These are phyloP conservation scores for Thelonectria blattea DNA, from an alignment of 2,329 filamentous ascomycete species.

Conservation along the genomic window DNA sequence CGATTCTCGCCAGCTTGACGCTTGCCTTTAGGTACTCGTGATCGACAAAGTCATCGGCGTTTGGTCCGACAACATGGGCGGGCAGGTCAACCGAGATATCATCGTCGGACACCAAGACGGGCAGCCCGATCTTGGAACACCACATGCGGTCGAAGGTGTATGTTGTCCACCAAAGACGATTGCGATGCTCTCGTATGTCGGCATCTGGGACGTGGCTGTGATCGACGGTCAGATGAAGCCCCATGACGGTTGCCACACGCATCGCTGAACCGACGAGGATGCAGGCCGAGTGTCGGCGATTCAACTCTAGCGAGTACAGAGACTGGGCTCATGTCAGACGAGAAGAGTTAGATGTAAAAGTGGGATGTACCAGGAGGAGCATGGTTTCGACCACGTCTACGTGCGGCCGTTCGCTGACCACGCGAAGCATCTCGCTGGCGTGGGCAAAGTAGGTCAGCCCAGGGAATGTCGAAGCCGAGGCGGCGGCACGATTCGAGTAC, in stretches of 20 bases:
- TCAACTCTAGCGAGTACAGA: slow-evolving; percentile 17
- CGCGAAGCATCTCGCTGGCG: slow-evolving; percentile 8
- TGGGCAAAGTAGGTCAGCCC: slow-evolving; percentile 19
- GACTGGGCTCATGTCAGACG: neutral
- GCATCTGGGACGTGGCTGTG: slow-evolving; percentile 10
- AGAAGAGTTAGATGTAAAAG: no score
- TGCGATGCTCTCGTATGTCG: slow-evolving; percentile 17
- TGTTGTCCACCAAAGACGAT: slow-evolving; percentile 22
- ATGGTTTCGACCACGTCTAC: slow-evolving; percentile 15
- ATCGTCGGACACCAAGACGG: neutral
- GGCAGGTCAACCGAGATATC: slow-evolving; percentile 11
- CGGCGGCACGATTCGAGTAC: neutral
- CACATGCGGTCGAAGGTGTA: slow-evolving; percentile 17
- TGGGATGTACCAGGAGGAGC: slow-evolving; percentile 4
- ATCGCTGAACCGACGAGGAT: slow-evolving; percentile 17
- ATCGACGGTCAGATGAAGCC: slow-evolving; percentile 21
- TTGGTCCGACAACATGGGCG: neutral
- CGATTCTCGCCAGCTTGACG: slow-evolving; percentile 5
- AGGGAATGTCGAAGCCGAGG: slow-evolving; percentile 1
- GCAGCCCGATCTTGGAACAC: slow-evolving; percentile 3
- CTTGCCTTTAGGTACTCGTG: neutral
- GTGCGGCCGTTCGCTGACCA: slow-evolving; percentile 19
- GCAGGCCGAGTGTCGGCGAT: slow-evolving; percentile 20
- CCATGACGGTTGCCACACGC: slow-evolving; percentile 20
- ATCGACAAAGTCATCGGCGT: slow-evolving; percentile 7